Percentiles rank a stretch among this genome's conserved stretches.
Conservation (phyloP, 73 alveolate species). For the Symbiodinium natans region DNA sequence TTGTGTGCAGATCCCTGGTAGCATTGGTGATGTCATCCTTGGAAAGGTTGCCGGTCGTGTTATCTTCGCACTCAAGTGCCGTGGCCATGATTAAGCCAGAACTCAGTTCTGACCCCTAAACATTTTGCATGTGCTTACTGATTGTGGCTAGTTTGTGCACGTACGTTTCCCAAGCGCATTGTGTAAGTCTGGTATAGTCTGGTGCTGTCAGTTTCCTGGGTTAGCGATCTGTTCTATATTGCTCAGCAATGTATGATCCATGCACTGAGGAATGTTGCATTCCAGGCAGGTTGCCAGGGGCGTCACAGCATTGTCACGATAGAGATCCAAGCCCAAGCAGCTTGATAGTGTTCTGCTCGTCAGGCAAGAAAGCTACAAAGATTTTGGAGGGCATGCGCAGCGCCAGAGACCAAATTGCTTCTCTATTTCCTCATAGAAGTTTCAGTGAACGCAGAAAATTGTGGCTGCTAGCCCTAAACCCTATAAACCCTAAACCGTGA, state of each 20-base stretch:
- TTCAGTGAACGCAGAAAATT: no score
- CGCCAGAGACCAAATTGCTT: background rate
- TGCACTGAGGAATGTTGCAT: constrained; percentile 64
- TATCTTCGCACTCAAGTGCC: constrained; percentile 55
- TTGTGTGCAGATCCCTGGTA: background rate
- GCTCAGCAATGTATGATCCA: background rate
- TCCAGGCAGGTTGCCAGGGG: constrained; percentile 25
- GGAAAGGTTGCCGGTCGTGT: constrained; percentile 75
- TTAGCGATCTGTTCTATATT: background rate
- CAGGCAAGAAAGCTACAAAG: constrained; percentile 80
- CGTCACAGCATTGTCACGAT: no score
- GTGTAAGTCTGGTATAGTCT: no score
- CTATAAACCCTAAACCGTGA: no score
- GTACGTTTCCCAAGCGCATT: no score
- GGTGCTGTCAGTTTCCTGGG: background rate
- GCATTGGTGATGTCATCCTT: background rate
- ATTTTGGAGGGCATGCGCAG: constrained; percentile 79
- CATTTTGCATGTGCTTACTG: no score
- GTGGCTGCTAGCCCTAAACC: no score
- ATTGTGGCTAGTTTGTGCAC: no score
- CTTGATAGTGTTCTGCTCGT: no score
- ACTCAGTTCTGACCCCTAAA: no score
- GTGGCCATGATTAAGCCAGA: background rate
- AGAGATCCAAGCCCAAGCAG: no score
- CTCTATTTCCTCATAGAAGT: no score